A percentile compares a stretch with the other conserved stretches of the same genome.
These are phyloP conservation scores for Solanum raphanifolium DNA, from an alignment of 257 asterid species.

Conservation along the genomic window DNA sequence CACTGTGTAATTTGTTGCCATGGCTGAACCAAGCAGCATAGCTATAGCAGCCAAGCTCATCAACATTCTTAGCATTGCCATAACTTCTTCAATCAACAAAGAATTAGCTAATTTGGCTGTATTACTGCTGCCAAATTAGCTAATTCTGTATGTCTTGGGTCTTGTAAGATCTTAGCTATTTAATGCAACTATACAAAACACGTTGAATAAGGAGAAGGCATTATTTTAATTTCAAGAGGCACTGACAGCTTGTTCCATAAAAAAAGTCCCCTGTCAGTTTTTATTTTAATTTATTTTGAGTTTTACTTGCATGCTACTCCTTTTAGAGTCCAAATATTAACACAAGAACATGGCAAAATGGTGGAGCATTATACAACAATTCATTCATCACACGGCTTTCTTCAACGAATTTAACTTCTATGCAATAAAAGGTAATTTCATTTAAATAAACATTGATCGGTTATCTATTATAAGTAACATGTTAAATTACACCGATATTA, in stretches of 20 bases:
- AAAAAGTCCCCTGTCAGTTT: background rate
- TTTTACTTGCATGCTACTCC: background rate
- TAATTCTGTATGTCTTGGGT: background rate
- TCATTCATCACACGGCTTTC: background rate
- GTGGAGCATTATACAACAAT: background rate
- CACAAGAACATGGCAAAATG: background rate
- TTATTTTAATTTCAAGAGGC: background rate
- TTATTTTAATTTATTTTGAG: too few species aligned
- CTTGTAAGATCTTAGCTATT: background rate
- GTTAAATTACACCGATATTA: background rate
- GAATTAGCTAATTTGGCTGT: background rate
- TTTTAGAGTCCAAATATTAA: background rate
- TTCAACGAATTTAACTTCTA: background rate
- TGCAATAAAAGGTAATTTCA: background rate
- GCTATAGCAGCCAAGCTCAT: slow-evolving; percentile 12
- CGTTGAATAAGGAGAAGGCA: background rate
- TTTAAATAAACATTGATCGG: background rate
- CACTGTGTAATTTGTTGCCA: slow-evolving; percentile 44
- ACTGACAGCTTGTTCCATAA: background rate
- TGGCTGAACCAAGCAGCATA: slow-evolving; percentile 13
- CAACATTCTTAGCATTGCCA: slow-evolving; percentile 23
- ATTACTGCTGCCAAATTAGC: background rate
- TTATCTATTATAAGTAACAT: background rate
- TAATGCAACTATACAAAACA: background rate
- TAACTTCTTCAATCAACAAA: background rate